Conservation (phyloP, 495 filamentous ascomycete species). For the Daldinia childiae region DNA sequence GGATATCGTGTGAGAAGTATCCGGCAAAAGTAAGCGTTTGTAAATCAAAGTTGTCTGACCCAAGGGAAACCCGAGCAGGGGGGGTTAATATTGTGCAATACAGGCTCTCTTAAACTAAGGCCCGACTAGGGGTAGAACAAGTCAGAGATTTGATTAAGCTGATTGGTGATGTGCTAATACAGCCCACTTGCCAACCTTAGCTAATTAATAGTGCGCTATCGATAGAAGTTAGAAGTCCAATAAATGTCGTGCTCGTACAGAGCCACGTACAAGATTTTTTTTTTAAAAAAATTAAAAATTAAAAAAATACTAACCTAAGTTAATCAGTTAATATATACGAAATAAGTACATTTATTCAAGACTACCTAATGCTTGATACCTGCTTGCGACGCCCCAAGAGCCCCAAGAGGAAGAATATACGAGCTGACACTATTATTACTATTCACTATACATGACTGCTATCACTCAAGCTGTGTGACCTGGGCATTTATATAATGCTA, state of each 20-base stretch:
- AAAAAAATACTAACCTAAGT: not conserved
- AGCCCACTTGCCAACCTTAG: conserved; percentile 26
- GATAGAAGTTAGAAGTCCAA: conserved; percentile 13
- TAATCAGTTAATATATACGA: conserved; percentile 2
- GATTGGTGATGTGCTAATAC: conserved; percentile 29
- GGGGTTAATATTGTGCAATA: conserved; percentile 44
- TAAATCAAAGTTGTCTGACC: conserved; percentile 46
- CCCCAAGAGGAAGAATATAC: conserved; percentile 25
- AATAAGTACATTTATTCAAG: conserved; percentile 10
- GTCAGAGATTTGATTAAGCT: conserved; percentile 34
- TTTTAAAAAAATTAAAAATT: too few relatives aligned
- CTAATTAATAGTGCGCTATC: conserved; percentile 21
- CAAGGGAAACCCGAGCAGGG: conserved; percentile 41
- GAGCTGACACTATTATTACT: conserved; percentile 23
- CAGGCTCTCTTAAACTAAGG: conserved; percentile 33
- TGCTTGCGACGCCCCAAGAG: conserved; percentile 15
- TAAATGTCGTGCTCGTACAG: not conserved
- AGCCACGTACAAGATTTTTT: not conserved
- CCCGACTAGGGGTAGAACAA: conserved; percentile 39
- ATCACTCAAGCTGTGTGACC: conserved; percentile 20
- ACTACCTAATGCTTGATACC: conserved; percentile 2
- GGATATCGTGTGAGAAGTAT: conserved; percentile 34
- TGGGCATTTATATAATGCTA: conserved; percentile 28
- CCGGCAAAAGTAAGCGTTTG: conserved; percentile 46
- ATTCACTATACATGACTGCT: conserved; percentile 10